Percentiles rank a stretch among this genome's conserved stretches.
These are phyloP conservation scores for Stemphylium vesicarium DNA, from an alignment of 2,329 filamentous ascomycete species.

Conservation along the genomic window DNA sequence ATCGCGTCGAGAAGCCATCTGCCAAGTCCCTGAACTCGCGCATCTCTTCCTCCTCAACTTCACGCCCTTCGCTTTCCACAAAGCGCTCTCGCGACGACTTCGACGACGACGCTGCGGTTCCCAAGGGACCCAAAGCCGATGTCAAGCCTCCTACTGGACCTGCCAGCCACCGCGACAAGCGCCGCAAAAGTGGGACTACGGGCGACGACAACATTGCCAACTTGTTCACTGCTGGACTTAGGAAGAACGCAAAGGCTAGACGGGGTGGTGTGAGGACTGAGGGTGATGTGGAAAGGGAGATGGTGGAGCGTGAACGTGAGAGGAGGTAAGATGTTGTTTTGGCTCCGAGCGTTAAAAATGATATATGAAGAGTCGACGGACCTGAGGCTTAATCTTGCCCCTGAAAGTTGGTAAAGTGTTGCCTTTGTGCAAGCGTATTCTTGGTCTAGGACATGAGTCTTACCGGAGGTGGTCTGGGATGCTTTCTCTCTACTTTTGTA, in stretches of 20 bases:
- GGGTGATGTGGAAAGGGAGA: slow-evolving; percentile 40
- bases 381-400: too few relatives aligned
- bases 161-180: slow-evolving; percentile 40
- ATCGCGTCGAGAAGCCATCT: slow-evolving; percentile 32
- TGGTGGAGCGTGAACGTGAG: slow-evolving; percentile 43
- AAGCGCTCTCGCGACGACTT: slow-evolving; percentile 41
- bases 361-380: background rate
- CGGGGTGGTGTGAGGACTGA: slow-evolving; percentile 44
- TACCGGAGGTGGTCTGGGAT: background rate
- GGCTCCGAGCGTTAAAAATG: too few relatives aligned
- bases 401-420: background rate
- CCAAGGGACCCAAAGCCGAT: slow-evolving; percentile 22
- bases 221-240: slow-evolving; percentile 36
- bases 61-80: slow-evolving; percentile 24
- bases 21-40: slow-evolving; percentile 30
- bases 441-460: background rate
- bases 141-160: slow-evolving; percentile 38
- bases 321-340: too few relatives aligned
- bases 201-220: slow-evolving; percentile 39
- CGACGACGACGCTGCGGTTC: slow-evolving; percentile 18
- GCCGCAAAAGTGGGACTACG: slow-evolving; percentile 32
- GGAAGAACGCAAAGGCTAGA: slow-evolving; percentile 40
- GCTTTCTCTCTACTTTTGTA: slow-evolving; percentile 24
- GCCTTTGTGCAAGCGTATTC: background rate
- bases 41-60: slow-evolving; percentile 18